Conservation (phyloP, 225 moss, liverwort and hornwort species). For the Physcomitrium patens region DNA sequence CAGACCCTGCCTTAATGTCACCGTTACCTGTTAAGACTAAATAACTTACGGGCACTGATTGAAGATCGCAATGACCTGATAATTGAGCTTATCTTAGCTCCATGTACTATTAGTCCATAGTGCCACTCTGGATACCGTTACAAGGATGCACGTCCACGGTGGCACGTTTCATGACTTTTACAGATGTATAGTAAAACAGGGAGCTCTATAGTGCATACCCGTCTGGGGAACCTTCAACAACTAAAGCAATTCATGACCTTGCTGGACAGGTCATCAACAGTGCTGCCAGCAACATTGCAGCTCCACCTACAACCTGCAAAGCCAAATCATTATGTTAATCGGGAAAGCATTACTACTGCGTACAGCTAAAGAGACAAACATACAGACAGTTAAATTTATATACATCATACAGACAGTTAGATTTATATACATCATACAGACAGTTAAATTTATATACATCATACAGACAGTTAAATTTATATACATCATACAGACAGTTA, state of each 20-base stretch:
- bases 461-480: background rate
- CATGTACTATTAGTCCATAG: background rate
- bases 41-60: too few relatives aligned
- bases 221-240: conserved; percentile 34
- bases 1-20: too few relatives aligned
- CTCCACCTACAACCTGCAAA: conserved; percentile 49
- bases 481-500: background rate
- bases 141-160: too few relatives aligned
- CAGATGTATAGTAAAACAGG: background rate
- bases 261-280: conserved; percentile 55
- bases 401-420: too few relatives aligned
- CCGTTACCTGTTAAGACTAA: too few relatives aligned
- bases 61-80: too few relatives aligned
- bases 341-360: too few relatives aligned
- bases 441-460: background rate
- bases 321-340: background rate
- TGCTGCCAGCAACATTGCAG: conserved; percentile 49
- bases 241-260: too few relatives aligned
- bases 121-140: too few relatives aligned
- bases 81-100: too few relatives aligned
- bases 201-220: conserved; percentile 35
- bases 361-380: background rate
- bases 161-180: background rate
- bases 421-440: background rate
- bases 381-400: background rate